Percentiles rank a stretch among this genome's conserved stretches.
phyloP scores from a whole-genome alignment of 106 monocot species.

The Agapanthus africanus region DNA sequence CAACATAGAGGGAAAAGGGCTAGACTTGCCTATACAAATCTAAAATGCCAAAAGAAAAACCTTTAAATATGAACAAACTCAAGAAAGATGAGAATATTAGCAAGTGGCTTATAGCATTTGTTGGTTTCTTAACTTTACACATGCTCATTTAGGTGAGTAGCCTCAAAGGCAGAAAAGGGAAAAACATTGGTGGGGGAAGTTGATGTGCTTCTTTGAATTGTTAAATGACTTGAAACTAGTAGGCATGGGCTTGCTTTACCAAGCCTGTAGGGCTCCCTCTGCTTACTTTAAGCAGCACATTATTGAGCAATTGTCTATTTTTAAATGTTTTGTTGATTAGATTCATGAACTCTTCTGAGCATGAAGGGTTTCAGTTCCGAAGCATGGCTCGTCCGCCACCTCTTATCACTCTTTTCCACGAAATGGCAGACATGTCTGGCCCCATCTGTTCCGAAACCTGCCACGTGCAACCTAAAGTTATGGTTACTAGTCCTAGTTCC shows the following conservation, averaged over 20 bases:
- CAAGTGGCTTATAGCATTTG: conserved; percentile 3
- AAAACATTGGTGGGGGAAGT: conserved; percentile 3
- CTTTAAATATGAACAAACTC: not conserved
- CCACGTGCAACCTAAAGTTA: not conserved
- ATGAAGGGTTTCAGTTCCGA: not conserved
- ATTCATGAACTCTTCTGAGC: not conserved
- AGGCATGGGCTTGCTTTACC: not conserved
- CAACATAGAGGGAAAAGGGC: too few species aligned
- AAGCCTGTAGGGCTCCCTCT: conserved; percentile 7
- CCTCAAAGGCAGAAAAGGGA: not conserved
- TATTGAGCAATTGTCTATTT: conserved; percentile 3
- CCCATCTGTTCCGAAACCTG: not conserved
- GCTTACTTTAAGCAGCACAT: conserved; percentile 6
- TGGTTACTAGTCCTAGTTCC: not conserved
- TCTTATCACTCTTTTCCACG: not conserved
- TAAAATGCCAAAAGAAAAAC: not conserved
- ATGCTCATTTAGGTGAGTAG: not conserved
- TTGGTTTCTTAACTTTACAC: conserved; percentile 5
- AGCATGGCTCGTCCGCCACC: not conserved
- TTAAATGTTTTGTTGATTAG: not conserved
- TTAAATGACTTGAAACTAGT: not conserved
- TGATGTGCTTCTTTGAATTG: conserved; percentile 4
- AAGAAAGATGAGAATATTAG: not conserved
- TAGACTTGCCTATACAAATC: not conserved
- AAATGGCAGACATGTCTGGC: conserved; percentile 2